Conservation (phyloP, 1,284 basidiomycete genomes). For the Ganoderma resinaceum region DNA sequence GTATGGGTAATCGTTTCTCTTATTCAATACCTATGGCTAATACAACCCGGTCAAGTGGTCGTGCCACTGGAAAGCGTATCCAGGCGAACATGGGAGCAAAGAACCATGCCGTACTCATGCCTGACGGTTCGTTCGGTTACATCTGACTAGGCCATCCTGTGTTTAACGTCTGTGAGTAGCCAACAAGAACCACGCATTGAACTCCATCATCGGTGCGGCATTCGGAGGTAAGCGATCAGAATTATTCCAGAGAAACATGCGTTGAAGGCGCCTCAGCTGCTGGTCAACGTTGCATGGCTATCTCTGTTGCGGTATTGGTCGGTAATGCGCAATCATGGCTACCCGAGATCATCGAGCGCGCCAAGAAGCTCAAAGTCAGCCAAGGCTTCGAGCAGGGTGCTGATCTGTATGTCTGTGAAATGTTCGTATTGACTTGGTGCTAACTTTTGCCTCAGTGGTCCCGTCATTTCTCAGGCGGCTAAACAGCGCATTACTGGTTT, state of each 20-base stretch:
- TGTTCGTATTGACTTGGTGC: too few species aligned
- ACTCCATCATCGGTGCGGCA: conserved; percentile 93
- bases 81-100: conserved; percentile 95
- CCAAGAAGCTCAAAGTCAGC: conserved; percentile 82
- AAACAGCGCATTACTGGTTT: conserved; percentile 82
- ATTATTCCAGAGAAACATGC: background rate
- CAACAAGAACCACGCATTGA: conserved; percentile 93
- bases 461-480: conserved; percentile 90
- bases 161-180: conserved; percentile 53
- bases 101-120: conserved; percentile 96
- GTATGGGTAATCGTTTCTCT: conserved; percentile 41
- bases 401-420: conserved; percentile 73
- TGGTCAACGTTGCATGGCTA: conserved; percentile 96
- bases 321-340: conserved; percentile 87
- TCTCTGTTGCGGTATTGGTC: conserved; percentile 89
- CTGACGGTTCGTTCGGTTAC: conserved; percentile 72
- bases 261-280: conserved; percentile 67
- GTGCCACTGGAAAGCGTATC: conserved; percentile 90
- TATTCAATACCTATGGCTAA: conserved; percentile 8
- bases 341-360: conserved; percentile 86
- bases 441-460: conserved; percentile 66
- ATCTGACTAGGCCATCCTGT: background rate
- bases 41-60: conserved; percentile 58
- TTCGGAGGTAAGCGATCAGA: conserved; percentile 74
- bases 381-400: conserved; percentile 90